phyloP scores from a whole-genome alignment of 176 grass and related monocot genomes.

The Phoenix roebelenii region DNA sequence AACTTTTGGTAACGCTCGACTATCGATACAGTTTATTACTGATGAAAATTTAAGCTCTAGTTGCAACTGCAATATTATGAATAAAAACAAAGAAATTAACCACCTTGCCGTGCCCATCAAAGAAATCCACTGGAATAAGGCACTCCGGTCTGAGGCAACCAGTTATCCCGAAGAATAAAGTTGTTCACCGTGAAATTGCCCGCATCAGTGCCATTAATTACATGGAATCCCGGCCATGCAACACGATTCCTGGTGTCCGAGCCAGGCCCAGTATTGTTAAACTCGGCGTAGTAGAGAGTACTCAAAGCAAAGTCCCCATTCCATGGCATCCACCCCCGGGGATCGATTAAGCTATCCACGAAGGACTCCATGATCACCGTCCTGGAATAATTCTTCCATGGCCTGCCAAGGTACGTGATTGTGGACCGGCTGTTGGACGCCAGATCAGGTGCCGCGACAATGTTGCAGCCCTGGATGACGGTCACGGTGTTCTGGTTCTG shows the following conservation, averaged over 20 bases:
- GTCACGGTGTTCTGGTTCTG: constrained; percentile 34
- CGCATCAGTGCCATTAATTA: constrained; percentile 24
- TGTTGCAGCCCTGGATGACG: constrained; percentile 20
- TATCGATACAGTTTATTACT: too few relatives aligned
- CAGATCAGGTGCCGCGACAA: constrained; percentile 12
- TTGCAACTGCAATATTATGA: too few relatives aligned
- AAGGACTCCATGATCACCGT: constrained; percentile 29
- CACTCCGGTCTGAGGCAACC: constrained; percentile 24
- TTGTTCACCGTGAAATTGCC: constrained; percentile 21
- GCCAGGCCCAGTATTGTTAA: constrained; percentile 22
- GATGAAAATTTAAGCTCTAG: too few relatives aligned
- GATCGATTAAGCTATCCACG: constrained; percentile 25
- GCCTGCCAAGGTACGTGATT: constrained; percentile 13
- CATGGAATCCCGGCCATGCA: constrained; percentile 23
- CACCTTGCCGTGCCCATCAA: background rate
- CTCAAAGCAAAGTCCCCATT: background rate
- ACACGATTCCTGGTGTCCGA: constrained; percentile 5
- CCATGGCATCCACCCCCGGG: constrained; percentile 16
- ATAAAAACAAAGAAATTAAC: too few relatives aligned
- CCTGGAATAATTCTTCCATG: constrained; percentile 27
- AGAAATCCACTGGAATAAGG: constrained; percentile 26
- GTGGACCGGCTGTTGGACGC: background rate
- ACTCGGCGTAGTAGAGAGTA: constrained; percentile 39
- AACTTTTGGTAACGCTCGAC: too few relatives aligned
- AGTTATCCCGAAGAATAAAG: constrained; percentile 24